These are phyloP conservation scores for Penicillium antarcticum DNA, from an alignment of 495 filamentous ascomycete species.

Conservation along the genomic window DNA sequence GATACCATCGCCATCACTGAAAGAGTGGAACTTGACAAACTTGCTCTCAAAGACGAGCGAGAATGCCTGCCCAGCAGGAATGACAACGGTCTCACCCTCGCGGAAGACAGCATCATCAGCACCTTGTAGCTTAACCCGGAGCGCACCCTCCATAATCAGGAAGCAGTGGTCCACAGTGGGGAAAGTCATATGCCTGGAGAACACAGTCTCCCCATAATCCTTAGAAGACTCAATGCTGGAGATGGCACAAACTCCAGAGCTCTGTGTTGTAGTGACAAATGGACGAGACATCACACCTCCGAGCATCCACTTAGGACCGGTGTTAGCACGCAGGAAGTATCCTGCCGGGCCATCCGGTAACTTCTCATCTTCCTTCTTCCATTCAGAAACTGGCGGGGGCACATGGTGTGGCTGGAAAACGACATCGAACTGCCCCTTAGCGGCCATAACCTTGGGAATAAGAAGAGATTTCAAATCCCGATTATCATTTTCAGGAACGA, in stretches of 20 bases:
- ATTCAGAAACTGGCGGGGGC: constrained; percentile 36
- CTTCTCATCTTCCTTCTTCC: constrained; percentile 37
- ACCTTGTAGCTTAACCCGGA: constrained; percentile 33
- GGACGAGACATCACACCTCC: constrained; percentile 44
- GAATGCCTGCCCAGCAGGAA: constrained; percentile 40
- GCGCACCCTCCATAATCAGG: constrained; percentile 34
- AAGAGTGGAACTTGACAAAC: constrained; percentile 42
- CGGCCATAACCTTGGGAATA: constrained; percentile 51
- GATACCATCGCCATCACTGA: constrained; percentile 42
- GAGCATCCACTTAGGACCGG: constrained; percentile 39
- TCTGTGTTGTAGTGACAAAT: constrained; percentile 43
- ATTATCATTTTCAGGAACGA: constrained; percentile 45
- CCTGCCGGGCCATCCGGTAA: constrained; percentile 34
- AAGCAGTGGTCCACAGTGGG: constrained; percentile 38
- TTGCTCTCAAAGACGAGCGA: constrained; percentile 33
- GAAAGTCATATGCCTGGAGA: constrained; percentile 36
- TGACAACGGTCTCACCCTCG: constrained; percentile 41
- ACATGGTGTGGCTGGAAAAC: constrained; percentile 42
- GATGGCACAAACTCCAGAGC: constrained; percentile 41
- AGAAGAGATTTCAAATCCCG: constrained; percentile 39
- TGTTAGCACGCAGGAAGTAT: constrained; percentile 42
- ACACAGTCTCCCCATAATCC: constrained; percentile 25
- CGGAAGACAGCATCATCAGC: constrained; percentile 24
- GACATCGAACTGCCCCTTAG: constrained; percentile 46
- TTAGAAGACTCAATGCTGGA: constrained; percentile 43